Base-by-base conservation (phyloP, 441 rosid genomes). In the Pelargonium citronellum region DNA sequence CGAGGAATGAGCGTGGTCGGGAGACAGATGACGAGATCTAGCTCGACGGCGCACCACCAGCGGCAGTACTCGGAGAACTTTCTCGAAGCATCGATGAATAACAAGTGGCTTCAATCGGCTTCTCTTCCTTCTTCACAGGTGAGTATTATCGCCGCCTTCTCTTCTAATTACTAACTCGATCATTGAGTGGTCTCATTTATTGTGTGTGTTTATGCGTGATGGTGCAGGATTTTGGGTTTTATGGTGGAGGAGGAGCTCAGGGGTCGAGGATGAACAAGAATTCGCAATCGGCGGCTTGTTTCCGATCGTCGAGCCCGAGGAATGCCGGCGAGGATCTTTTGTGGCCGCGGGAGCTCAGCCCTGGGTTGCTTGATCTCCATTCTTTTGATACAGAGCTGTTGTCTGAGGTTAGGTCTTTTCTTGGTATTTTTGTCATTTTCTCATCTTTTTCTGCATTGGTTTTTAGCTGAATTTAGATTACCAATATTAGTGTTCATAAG, bases 361-460 rank as follows among this genome's bases (percentile, higher is more conserved):
- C 99, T 7, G 97, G 99, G 1, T 94, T 95, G 19, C 79, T 95
- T 64, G 99, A 95, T 90, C 92, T 95, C 58, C 97, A 95, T 80
- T 90, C 97, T 69, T 87, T 90, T 75, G 96, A 95, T 79, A 95
- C 96, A 0, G 99, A 95, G 81, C 87, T 94, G 78, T 86, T 94
- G 74, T 88, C 99, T 19, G 97, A 94, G 99, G 99, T 94, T 69
- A 47, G 75, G 75, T 51, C 68, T 71, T 66, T 43, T 79, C 53
- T 69, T 78, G 78, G 71, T 47, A 22, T 22, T 22, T 22, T 22
- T 22, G 24, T 22, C 24, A 22, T 22, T 22, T 22, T 22, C 24
- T 22, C 24, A 22, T 22, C 24, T 1, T 22, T 47, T 47, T 47
- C 51, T 46, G 11, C 13, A 4, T 47, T 47, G 55, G 55, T 7